Evolutionary conservation across 1,284 basidiomycete species (phyloP).

Genomic region (Microbotryum violaceum): DNA sequence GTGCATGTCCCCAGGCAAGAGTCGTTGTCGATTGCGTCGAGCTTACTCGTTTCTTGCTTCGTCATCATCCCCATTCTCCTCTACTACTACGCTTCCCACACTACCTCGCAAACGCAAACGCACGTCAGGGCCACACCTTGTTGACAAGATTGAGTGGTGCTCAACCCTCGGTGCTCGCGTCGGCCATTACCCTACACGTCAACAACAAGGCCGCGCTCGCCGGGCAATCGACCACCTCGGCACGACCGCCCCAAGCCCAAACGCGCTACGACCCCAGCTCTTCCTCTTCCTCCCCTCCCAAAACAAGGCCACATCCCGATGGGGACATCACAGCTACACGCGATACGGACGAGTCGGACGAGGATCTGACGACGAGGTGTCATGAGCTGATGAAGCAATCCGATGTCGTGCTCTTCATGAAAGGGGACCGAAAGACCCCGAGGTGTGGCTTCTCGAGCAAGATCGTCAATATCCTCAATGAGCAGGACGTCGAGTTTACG

Average conservation of each 20-base stretch:
- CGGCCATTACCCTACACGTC: slow-evolving; percentile 53
- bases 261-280: slow-evolving; percentile 19
- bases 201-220: slow-evolving; percentile 35
- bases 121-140: slow-evolving; percentile 75
- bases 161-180: slow-evolving; percentile 62
- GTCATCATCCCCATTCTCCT: not conserved
- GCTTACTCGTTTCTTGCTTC: not conserved
- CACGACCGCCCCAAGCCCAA: slow-evolving; percentile 12
- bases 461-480: slow-evolving; percentile 57
- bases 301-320: too few relatives aligned
- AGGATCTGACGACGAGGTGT: slow-evolving; percentile 59
- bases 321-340: slow-evolving; percentile 29
- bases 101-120: too few relatives aligned
- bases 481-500: slow-evolving; percentile 57
- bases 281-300: too few relatives aligned
- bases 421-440: slow-evolving; percentile 77
- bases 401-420: slow-evolving; percentile 90
- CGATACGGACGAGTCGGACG: slow-evolving; percentile 51
- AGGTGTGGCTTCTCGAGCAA: slow-evolving; percentile 71
- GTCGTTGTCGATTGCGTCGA: slow-evolving; percentile 60
- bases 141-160: slow-evolving; percentile 74
- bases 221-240: slow-evolving; percentile 34
- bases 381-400: slow-evolving; percentile 56
- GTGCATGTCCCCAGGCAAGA: slow-evolving; percentile 64
- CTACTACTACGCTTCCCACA: slow-evolving; percentile 3